Evolutionary conservation across 2,329 filamentous ascomycete species (phyloP), one percentile per base, ranked within the genome.

Genomic region (Trichoderma gracile): DNA sequence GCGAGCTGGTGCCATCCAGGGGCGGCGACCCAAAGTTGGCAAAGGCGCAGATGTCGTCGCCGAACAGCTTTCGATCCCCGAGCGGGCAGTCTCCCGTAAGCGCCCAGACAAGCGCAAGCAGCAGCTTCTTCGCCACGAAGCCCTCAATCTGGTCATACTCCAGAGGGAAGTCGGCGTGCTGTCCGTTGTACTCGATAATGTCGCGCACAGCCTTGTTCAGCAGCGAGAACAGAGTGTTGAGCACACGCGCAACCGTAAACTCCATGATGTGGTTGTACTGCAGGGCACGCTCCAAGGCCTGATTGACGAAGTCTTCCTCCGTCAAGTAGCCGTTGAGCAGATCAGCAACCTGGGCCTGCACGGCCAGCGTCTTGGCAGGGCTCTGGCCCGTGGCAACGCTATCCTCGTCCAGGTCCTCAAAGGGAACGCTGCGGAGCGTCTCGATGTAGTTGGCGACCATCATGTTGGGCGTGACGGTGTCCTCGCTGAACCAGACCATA

Each of bases 401-500:
- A 72, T 98, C 95, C 75, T 99, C 96, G 70, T 99, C 95, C 40
- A 99, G 82, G 71, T 99, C 95, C 72, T 99, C 95, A 71, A 99
- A 97, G 0, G 91, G 87, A 64, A 92, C 88, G 3, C 87, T 90
- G 70, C 89, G 89, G 45, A 99, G 86, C 53, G 89, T 88, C 66
- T 95, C 87, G 59, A 99, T 85, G 73, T 99, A 97, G 77, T 98
- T 92, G 67, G 87, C 83, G 46, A 98, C 89, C 87, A 98, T 91
- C 90, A 99, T 97, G 69, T 85, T 86, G 1, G 94, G 86, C 38
- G 92, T 94, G 46, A 99, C 94, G 30, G 93, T 98, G 73, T 99
- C 96, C 72, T 97, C 94, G 74, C 93, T 99, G 80, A 98, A 99
- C 95, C 95, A 99, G 15, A 99, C 96, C 95, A 99, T 99, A 84